Evolutionary conservation across 768 basidiomycete species (phyloP).

Genomic region (Galerina marginata): DNA sequence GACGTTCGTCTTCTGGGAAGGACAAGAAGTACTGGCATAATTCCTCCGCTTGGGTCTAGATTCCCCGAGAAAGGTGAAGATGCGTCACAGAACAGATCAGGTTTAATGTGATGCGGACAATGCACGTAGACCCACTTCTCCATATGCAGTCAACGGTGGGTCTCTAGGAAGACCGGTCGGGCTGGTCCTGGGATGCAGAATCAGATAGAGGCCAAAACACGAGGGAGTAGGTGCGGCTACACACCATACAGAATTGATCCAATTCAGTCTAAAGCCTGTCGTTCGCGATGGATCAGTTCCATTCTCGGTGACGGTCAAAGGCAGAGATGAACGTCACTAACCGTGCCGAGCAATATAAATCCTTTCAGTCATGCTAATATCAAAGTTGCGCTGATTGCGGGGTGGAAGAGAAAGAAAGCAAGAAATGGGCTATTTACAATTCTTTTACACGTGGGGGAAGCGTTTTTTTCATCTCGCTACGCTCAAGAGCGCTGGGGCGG

Average conservation of each 20-base stretch:
- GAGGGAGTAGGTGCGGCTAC: conserved; percentile 20
- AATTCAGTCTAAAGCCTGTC: conserved; percentile 77
- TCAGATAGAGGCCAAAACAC: conserved; percentile 10
- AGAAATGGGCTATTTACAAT: conserved; percentile 17
- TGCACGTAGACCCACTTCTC: conserved; percentile 51
- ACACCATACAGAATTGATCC: conserved; percentile 71
- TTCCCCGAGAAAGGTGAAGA: conserved; percentile 4
- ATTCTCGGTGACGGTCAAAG: background rate
- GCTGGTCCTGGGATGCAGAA: conserved; percentile 52
- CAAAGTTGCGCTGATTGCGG: conserved; percentile 20
- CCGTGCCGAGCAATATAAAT: conserved; percentile 76
- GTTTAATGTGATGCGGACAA: background rate
- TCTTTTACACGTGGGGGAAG: conserved; percentile 28
- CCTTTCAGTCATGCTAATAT: conserved; percentile 54
- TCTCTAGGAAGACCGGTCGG: conserved; percentile 73
- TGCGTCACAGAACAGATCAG: conserved; percentile 3
- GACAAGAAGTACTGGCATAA: conserved; percentile 67
- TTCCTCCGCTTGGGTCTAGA: conserved; percentile 74
- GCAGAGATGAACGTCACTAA: conserved; percentile 28
- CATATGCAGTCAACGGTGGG: conserved; percentile 73
- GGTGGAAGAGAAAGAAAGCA: conserved; percentile 13
- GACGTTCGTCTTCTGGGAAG: conserved; percentile 67
- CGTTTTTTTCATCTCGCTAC: conserved; percentile 25
- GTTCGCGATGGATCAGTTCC: conserved; percentile 9
- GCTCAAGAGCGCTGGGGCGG: background rate